Evolutionary conservation across 345 rosid species (phyloP).

Genomic region (Trapa incisa): DNA sequence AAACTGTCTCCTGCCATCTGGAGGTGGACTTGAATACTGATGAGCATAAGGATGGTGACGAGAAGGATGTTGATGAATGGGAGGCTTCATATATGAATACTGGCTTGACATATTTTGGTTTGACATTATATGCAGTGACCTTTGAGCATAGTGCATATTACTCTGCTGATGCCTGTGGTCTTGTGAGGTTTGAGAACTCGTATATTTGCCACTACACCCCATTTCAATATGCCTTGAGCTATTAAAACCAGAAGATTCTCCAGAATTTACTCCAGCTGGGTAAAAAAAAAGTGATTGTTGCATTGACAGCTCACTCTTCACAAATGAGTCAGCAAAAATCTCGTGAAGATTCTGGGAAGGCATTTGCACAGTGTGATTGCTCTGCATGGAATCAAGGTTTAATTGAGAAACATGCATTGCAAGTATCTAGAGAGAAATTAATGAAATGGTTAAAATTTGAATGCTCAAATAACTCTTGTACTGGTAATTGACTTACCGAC

Average conservation of each 20-base stretch:
- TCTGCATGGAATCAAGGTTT: conserved; percentile 27
- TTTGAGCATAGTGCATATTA: conserved; percentile 36
- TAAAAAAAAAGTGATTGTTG: conserved; percentile 57
- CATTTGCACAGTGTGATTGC: conserved; percentile 50
- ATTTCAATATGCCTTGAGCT: conserved; percentile 55
- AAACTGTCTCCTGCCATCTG: conserved; percentile 48
- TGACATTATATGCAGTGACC: conserved; percentile 37
- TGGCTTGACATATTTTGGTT: conserved; percentile 51
- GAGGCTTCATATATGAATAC: conserved; percentile 44
- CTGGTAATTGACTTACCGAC: conserved; percentile 42
- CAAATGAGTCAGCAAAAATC: conserved; percentile 30
- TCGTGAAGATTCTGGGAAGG: conserved; percentile 42
- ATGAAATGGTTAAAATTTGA: conserved; percentile 29
- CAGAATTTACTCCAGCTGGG: conserved; percentile 37
- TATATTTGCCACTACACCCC: conserved; percentile 43
- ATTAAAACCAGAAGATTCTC: conserved; percentile 58
- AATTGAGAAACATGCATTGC: conserved; percentile 1
- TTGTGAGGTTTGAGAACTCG: conserved; percentile 56
- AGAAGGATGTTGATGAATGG: conserved; percentile 42
- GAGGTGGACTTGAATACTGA: conserved; percentile 45
- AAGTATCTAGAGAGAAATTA: conserved; percentile 9
- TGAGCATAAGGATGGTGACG: conserved; percentile 42
- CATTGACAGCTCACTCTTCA: conserved; percentile 39
- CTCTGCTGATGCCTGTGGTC: conserved; percentile 57
- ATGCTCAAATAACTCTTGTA: conserved; percentile 34